phyloP scores from a whole-genome alignment of 208 protist genomes.

The Crithidia expoeki region DNA sequence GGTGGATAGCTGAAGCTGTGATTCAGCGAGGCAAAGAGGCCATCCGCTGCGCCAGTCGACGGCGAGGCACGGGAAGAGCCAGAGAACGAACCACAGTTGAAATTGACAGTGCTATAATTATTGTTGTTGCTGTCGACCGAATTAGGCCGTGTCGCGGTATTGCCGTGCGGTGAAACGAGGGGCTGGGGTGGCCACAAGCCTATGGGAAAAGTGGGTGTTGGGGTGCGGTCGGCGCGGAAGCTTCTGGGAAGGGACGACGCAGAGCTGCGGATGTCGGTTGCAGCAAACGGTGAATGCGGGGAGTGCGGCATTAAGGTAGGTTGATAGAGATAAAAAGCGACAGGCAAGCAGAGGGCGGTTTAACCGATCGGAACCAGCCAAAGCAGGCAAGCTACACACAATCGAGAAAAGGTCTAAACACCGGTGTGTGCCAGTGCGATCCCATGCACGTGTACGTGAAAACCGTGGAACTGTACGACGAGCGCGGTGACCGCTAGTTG shows the following conservation, averaged over 20 bases:
- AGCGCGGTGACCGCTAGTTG: too few species aligned
- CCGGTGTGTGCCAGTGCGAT: too few species aligned
- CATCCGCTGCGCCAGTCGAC: not conserved
- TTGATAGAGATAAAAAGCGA: too few species aligned
- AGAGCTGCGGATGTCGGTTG: not conserved
- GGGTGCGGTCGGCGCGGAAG: not conserved
- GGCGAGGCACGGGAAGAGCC: not conserved
- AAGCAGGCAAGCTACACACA: too few species aligned
- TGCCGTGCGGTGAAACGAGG: not conserved
- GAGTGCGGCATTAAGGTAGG: slow-evolving; percentile 19
- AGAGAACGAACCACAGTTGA: not conserved
- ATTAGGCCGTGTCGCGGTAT: not conserved
- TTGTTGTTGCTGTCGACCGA: not conserved
- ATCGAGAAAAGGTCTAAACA: too few species aligned
- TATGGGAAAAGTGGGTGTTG: slow-evolving; percentile 1
- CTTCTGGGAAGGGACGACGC: not conserved
- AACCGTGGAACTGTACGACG: too few species aligned
- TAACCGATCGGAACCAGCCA: too few species aligned
- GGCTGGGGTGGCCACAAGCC: not conserved
- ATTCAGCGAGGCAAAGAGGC: not conserved
- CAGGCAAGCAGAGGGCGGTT: too few species aligned
- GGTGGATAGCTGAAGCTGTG: slow-evolving; percentile 14
- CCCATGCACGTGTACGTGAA: too few species aligned
- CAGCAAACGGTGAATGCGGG: not conserved
- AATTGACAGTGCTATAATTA: not conserved